A percentile compares a stretch with the other conserved stretches of the same genome.
phyloP scores from a whole-genome alignment of 208 protist genomes.

The Acanthamoeba triangularis region DNA sequence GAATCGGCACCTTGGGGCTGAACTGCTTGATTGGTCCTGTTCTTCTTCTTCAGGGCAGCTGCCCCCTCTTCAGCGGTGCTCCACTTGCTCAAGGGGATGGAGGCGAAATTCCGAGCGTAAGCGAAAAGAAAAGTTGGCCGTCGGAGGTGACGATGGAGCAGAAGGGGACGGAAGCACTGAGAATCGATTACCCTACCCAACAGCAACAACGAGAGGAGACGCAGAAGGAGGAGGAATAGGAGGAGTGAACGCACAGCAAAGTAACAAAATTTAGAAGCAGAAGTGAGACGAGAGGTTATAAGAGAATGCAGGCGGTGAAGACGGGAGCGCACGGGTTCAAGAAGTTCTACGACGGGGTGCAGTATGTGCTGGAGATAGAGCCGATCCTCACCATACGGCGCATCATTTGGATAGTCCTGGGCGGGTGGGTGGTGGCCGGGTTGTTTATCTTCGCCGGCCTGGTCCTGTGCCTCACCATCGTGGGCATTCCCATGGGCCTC shows the following conservation, averaged over 20 bases:
- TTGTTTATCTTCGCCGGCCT: conserved; percentile 27
- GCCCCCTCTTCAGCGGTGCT: too few species aligned
- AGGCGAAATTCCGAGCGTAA: background rate
- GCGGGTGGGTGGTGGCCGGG: background rate
- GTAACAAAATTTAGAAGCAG: background rate
- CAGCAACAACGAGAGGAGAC: background rate
- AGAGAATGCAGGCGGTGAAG: conserved; percentile 20
- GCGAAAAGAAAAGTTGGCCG: too few species aligned
- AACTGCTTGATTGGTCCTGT: too few species aligned
- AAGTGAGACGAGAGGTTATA: too few species aligned
- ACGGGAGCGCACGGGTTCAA: background rate
- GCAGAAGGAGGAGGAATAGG: background rate
- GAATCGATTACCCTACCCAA: background rate
- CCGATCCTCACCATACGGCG: conserved; percentile 38
- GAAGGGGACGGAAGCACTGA: background rate
- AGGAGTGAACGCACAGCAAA: background rate
- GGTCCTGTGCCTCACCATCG: conserved; percentile 59
- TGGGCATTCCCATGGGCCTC: conserved; percentile 70
- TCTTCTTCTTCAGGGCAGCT: too few species aligned
- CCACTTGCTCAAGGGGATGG: background rate
- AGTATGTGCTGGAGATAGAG: conserved; percentile 53
- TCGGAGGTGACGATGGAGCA: background rate
- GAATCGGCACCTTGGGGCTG: too few species aligned
- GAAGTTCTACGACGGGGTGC: conserved; percentile 13
- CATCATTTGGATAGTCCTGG: conserved; percentile 28